phyloP scores from a whole-genome alignment of 2,329 filamentous ascomycete genomes.

The Ophiocordyceps camponoti-saundersi region DNA sequence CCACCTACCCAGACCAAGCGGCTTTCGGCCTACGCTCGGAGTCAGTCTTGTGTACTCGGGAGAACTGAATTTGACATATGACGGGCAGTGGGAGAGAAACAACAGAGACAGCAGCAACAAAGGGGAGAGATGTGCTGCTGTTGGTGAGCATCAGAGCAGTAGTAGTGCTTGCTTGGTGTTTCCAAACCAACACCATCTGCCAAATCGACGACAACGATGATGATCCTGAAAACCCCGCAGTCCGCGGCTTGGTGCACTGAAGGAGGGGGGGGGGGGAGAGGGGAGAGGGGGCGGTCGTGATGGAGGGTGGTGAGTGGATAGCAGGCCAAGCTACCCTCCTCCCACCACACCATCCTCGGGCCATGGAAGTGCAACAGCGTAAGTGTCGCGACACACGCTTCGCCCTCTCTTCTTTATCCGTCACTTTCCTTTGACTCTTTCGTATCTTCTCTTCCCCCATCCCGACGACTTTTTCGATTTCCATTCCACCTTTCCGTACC shows the following conservation, averaged over 20 bases:
- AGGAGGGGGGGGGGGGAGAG: background rate
- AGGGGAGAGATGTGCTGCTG: no score
- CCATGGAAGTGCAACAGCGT: background rate
- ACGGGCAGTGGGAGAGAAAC: no score
- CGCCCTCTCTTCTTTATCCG: background rate
- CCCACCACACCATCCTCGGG: background rate
- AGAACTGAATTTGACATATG: no score
- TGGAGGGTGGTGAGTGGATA: constrained; percentile 2
- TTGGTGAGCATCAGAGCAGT: no score
- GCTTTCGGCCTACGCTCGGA: no score
- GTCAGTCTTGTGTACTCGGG: no score
- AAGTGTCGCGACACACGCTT: constrained; percentile 1
- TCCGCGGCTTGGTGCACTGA: background rate
- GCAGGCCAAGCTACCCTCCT: background rate
- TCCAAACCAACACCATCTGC: no score
- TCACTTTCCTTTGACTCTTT: background rate
- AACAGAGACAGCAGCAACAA: no score
- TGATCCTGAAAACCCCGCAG: background rate
- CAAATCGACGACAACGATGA: background rate
- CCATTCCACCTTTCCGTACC: background rate
- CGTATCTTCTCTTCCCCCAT: background rate
- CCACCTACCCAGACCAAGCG: no score
- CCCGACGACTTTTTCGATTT: background rate
- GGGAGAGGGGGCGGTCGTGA: background rate
- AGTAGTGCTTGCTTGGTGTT: no score